Conservation (phyloP, 1,284 basidiomycete genomes). For the Anthracocystis walkeri region DNA sequence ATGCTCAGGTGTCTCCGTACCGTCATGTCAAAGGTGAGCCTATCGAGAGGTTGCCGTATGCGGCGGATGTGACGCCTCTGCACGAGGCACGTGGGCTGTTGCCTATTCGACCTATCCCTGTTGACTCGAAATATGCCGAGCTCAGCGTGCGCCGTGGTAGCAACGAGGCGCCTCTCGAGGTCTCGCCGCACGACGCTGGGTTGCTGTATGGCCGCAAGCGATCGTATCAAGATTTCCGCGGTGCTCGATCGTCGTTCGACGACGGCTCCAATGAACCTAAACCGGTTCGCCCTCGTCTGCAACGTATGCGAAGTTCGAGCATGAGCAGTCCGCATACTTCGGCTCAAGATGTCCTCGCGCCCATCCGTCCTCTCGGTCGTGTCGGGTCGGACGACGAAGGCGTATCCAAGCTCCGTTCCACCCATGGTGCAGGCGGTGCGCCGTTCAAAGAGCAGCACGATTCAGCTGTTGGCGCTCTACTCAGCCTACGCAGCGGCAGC, state of each 20-base stretch:
- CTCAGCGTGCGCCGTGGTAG: conserved; percentile 24
- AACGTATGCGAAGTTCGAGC: conserved; percentile 50
- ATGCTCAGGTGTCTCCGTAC: conserved; percentile 18
- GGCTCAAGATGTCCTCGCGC: conserved; percentile 25
- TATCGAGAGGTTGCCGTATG: conserved; percentile 21
- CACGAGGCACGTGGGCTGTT: conserved; percentile 45
- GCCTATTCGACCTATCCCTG: conserved; percentile 49
- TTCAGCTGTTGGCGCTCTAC: conserved; percentile 48
- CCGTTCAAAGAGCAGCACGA: conserved; percentile 39
- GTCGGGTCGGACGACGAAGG: conserved; percentile 44
- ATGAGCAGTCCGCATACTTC: conserved; percentile 22
- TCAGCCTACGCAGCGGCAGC: conserved; percentile 45
- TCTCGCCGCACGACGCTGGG: conserved; percentile 9
- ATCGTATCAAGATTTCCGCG: conserved; percentile 36
- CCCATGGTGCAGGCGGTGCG: conserved; percentile 14
- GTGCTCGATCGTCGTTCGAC: conserved; percentile 7
- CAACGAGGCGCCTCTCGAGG: conserved; percentile 1
- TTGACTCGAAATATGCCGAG: conserved; percentile 37
- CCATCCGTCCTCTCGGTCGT: conserved; percentile 30
- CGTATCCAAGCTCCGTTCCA: conserved; percentile 40
- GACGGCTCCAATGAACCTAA: conserved; percentile 13
- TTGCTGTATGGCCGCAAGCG: conserved; percentile 39
- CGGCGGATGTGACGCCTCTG: conserved; percentile 40
- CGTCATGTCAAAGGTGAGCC: conserved; percentile 15
- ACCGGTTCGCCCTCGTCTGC: conserved; percentile 25